Percentiles rank a stretch among this genome's conserved stretches.
phyloP scores from a whole-genome alignment of 73 alveolate genomes.

The Symbiodinium pilosum region DNA sequence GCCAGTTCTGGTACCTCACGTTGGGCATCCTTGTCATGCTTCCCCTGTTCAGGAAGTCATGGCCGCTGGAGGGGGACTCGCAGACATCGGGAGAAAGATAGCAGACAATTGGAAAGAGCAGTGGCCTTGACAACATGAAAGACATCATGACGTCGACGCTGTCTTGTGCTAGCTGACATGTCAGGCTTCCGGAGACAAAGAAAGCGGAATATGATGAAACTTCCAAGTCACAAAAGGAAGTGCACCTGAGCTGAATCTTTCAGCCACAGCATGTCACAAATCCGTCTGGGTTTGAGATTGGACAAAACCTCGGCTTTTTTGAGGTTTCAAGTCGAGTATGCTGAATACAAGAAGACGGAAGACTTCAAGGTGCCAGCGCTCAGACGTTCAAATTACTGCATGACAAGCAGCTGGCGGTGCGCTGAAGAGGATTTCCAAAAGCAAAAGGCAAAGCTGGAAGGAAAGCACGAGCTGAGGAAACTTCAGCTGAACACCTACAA shows the following conservation, averaged over 20 bases:
- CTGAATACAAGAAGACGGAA: slow-evolving; percentile 46
- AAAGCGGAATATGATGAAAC: slow-evolving; percentile 56
- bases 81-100: slow-evolving; percentile 39
- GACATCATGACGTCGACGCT: no score
- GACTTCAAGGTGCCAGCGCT: slow-evolving; percentile 11
- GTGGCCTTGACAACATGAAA: neutral
- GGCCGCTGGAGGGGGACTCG: slow-evolving; percentile 34
- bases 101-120: slow-evolving; percentile 44
- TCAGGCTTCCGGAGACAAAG: slow-evolving; percentile 51
- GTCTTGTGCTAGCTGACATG: neutral
- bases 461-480: slow-evolving; percentile 48
- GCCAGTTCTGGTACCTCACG: no score
- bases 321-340: slow-evolving; percentile 56
- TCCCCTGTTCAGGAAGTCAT: slow-evolving; percentile 33
- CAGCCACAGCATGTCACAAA: no score
- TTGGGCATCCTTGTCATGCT: neutral
- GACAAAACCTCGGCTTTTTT: no score
- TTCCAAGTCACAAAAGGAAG: slow-evolving; percentile 44
- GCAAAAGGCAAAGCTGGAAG: slow-evolving; percentile 82
- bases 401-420: no score
- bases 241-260: neutral
- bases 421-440: slow-evolving; percentile 43
- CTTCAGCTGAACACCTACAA: slow-evolving; percentile 30
- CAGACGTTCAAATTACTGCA: neutral
- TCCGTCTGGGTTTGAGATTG: no score